Percentiles rank a stretch among this genome's conserved stretches.
These are phyloP conservation scores for Trypanosoma platydactyli DNA, from an alignment of 208 protist genomes.

Conservation along the genomic window DNA sequence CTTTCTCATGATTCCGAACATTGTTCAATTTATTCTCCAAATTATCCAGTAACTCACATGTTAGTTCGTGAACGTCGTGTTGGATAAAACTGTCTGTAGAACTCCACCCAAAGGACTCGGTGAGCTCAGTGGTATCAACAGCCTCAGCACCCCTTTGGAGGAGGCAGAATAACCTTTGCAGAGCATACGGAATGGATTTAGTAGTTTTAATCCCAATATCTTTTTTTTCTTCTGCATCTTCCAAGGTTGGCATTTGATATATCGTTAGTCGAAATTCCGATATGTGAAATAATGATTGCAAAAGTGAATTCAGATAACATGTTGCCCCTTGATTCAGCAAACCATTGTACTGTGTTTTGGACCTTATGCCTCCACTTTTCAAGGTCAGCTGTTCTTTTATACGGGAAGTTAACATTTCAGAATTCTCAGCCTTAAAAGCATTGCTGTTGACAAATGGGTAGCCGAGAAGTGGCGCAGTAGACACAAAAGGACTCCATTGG, in stretches of 20 bases:
- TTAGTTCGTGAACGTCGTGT: conserved; percentile 92
- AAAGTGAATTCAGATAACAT: conserved; percentile 92
- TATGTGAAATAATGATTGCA: conserved; percentile 91
- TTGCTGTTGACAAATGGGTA: conserved; percentile 61
- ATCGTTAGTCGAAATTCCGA: conserved; percentile 82
- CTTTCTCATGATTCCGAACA: conserved; percentile 17
- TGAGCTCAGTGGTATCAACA: conserved; percentile 88
- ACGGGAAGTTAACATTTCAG: background rate
- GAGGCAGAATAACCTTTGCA: conserved; percentile 89
- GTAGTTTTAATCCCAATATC: conserved; percentile 31
- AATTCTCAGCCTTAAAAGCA: conserved; percentile 32
- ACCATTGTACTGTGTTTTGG: conserved; percentile 49
- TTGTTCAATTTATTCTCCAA: conserved; percentile 75
- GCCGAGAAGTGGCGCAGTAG: conserved; percentile 53
- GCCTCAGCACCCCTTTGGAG: conserved; percentile 66
- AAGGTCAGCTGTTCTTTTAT: conserved; percentile 19
- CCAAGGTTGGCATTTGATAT: conserved; percentile 89
- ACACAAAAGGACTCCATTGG: conserved; percentile 55
- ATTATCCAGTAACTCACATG: conserved; percentile 82
- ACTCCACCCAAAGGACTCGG: conserved; percentile 92
- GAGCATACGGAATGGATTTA: conserved; percentile 86
- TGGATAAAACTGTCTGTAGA: conserved; percentile 89
- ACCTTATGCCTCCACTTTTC: conserved; percentile 16
- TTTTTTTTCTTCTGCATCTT: conserved; percentile 58
- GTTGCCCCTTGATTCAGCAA: conserved; percentile 91